A percentile compares a stretch with the other conserved stretches of the same genome.
phyloP scores from a whole-genome alignment of 495 filamentous ascomycete species.

The Xylaria telfairii region DNA sequence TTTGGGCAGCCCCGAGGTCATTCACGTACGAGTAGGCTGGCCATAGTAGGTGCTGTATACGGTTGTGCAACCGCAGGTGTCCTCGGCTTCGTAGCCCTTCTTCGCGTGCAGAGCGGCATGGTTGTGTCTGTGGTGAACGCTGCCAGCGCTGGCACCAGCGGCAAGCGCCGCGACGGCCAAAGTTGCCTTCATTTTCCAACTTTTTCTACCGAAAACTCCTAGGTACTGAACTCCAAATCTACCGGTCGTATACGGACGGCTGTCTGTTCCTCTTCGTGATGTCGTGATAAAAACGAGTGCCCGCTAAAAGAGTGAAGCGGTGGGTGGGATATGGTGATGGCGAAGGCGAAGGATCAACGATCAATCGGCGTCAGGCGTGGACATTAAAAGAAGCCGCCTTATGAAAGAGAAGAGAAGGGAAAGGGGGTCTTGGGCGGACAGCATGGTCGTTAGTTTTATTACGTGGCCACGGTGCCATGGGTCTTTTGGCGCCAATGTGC shows the following conservation, averaged over 20 bases:
- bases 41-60: conserved; percentile 64
- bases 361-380: conserved; percentile 59
- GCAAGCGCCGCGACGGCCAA: conserved; percentile 69
- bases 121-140: conserved; percentile 58
- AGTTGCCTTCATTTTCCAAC: conserved; percentile 68
- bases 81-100: conserved; percentile 39
- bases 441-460: conserved; percentile 42
- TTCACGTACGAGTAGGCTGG: conserved; percentile 61
- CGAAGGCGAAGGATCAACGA: conserved; percentile 54
- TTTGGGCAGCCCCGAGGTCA: background rate
- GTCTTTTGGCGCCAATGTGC: conserved; percentile 37
- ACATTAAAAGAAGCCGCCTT: conserved; percentile 51
- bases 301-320: conserved; percentile 99
- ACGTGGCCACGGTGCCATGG: conserved; percentile 37
- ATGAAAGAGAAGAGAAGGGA: conserved; percentile 49
- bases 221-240: conserved; percentile 27
- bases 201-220: conserved; percentile 29
- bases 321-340: conserved; percentile 61
- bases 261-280: conserved; percentile 47
- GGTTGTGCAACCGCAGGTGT: conserved; percentile 68
- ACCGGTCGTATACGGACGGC: conserved; percentile 31
- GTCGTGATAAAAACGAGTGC: conserved; percentile 69
- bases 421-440: conserved; percentile 38
- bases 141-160: conserved; percentile 63
- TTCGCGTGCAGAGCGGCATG: conserved; percentile 62